Evolutionary conservation across 305 asterid genomes (phyloP).

Genomic region (Plantago lanceolata): DNA sequence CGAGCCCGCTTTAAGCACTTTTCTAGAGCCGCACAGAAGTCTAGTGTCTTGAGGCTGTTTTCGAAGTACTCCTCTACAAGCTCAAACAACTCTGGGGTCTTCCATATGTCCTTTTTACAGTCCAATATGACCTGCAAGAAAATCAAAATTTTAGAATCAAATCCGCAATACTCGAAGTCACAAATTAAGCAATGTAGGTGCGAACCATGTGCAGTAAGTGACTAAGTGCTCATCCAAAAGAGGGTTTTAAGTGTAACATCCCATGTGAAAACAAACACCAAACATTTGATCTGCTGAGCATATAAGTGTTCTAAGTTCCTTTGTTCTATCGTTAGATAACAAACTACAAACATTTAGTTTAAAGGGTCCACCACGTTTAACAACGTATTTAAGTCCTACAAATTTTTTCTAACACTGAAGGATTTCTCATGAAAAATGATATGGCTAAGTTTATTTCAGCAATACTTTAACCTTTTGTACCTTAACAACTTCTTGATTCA

Average conservation of each 20-base stretch:
- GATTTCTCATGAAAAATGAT: neutral
- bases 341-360: neutral
- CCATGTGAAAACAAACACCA: neutral
- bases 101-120: slow-evolving; percentile 95
- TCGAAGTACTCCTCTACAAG: slow-evolving; percentile 92
- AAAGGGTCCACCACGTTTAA: too few relatives aligned
- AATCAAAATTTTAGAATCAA: neutral
- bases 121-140: slow-evolving; percentile 52
- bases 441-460: neutral
- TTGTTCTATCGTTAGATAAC: too few relatives aligned
- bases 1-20: slow-evolving; percentile 66
- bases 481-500: slow-evolving; percentile 93
- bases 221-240: too few relatives aligned
- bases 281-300: too few relatives aligned
- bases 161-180: neutral
- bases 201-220: too few relatives aligned
- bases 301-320: too few relatives aligned
- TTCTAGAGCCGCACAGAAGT: slow-evolving; percentile 73
- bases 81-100: slow-evolving; percentile 73
- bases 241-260: neutral
- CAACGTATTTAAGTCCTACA: neutral
- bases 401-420: neutral
- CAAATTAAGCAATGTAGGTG: neutral
- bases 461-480: neutral
- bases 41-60: slow-evolving; percentile 74